Conservation (phyloP, 2,329 filamentous ascomycete genomes). For the Tolypocladium ovalisporum region DNA sequence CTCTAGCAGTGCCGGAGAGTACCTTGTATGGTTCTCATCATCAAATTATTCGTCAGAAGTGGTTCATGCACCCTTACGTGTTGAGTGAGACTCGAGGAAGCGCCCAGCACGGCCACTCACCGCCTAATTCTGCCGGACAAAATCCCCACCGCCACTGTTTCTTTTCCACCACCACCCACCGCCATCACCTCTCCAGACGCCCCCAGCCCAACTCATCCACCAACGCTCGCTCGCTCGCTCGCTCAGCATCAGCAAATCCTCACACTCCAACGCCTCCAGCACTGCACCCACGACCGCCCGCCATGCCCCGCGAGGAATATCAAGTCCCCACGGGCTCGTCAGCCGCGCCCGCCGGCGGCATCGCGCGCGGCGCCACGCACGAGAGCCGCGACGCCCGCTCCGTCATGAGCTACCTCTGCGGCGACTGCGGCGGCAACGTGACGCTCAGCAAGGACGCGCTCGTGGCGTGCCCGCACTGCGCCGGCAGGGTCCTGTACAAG, state of each 20-base stretch:
- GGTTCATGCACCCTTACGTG: not conserved
- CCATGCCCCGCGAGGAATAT: constrained; percentile 66
- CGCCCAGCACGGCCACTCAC: constrained; percentile 1
- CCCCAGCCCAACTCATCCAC: not conserved
- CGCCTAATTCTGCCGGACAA: constrained; percentile 13
- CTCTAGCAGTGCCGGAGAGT: too few species aligned
- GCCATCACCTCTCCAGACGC: not conserved
- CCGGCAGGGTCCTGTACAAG: constrained; percentile 93
- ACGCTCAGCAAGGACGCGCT: constrained; percentile 36
- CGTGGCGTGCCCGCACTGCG: constrained; percentile 50
- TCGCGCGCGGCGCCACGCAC: constrained; percentile 28
- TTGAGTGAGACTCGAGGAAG: not conserved
- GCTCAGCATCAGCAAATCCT: not conserved
- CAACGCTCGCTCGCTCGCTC: too few species aligned
- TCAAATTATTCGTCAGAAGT: too few species aligned
- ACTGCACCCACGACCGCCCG: not conserved
- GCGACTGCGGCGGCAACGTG: constrained; percentile 31
- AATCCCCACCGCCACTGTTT: constrained; percentile 9
- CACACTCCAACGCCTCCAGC: not conserved
- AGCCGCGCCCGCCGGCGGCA: constrained; percentile 26
- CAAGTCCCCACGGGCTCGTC: constrained; percentile 52
- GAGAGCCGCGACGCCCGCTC: constrained; percentile 26
- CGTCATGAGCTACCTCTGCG: constrained; percentile 29
- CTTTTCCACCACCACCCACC: constrained; percentile 3
- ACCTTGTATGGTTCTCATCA: too few species aligned